A percentile compares a stretch with the other conserved stretches of the same genome.
phyloP scores from a whole-genome alignment of 2,329 filamentous ascomycete genomes.

The Cladobotryum mycophilum region DNA sequence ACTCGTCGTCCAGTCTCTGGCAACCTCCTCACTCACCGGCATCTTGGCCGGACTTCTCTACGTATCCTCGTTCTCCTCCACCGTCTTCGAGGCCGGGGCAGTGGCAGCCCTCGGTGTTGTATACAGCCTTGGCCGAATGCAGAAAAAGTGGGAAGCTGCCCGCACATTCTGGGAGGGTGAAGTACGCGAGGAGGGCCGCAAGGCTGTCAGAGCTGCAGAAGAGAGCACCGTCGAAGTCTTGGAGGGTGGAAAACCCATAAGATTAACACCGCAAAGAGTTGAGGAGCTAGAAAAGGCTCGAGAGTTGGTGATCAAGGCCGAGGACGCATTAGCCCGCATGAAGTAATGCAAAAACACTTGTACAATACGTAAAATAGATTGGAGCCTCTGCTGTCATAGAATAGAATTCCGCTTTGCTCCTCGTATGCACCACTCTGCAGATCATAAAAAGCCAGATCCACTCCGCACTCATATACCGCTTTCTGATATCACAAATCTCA shows the following conservation, averaged over 20 bases:
- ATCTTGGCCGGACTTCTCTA: slow-evolving; percentile 52
- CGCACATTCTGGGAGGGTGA: slow-evolving; percentile 58
- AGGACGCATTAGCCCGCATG: slow-evolving; percentile 42
- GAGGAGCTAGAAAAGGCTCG: slow-evolving; percentile 35
- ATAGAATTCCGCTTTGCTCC: background rate
- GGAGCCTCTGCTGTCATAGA: slow-evolving; percentile 1
- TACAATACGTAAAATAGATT: slow-evolving; percentile 14
- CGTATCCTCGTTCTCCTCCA: slow-evolving; percentile 46
- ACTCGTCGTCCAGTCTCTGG: slow-evolving; percentile 68
- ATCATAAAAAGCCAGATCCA: background rate
- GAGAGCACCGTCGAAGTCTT: slow-evolving; percentile 44
- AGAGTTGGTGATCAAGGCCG: slow-evolving; percentile 42
- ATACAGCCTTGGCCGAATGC: slow-evolving; percentile 53
- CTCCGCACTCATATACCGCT: slow-evolving; percentile 9
- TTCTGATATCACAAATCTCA: slow-evolving; percentile 1
- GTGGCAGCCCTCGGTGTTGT: slow-evolving; percentile 55
- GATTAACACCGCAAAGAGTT: slow-evolving; percentile 19
- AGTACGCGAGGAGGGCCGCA: slow-evolving; percentile 60
- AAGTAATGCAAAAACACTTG: slow-evolving; percentile 28
- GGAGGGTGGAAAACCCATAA: slow-evolving; percentile 22
- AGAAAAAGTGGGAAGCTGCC: slow-evolving; percentile 57
- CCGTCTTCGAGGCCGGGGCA: slow-evolving; percentile 55
- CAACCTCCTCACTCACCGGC: slow-evolving; percentile 59
- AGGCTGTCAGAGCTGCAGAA: slow-evolving; percentile 53
- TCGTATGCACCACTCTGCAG: no score